Base-by-base conservation (phyloP, 1,139 yeast species). In the Yamadazyma diospyri region DNA sequence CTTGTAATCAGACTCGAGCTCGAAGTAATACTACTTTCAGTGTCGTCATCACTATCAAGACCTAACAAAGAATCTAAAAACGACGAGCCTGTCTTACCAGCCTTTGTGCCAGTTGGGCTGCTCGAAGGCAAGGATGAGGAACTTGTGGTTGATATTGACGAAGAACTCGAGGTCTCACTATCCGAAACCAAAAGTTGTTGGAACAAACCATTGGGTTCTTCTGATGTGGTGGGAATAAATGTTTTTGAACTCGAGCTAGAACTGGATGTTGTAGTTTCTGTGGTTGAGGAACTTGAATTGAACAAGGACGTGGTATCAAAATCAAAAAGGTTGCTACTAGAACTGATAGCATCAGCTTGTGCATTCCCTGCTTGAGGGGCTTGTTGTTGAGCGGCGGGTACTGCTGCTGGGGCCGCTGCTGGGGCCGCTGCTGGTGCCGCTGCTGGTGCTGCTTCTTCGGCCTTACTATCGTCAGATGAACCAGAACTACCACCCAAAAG, bases 181-280 rank as follows among this genome's bases (percentile, higher is more conserved):
- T 30, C 16, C 11, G 31, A 23, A 8, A 17, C 27, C 8, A 31
- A 27, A n/a, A 19, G 9, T 19, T 16, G 6, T 13, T 22, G 28
- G 19, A 22, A 29, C 10, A 27, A 20, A 23, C 34, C 38, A 24
- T 30, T 29, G n/a, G 11, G 19, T 17, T 27, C 18, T 14, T 23
- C 20, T 19, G 22, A 11, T 13, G 24, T 29, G 28, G 38, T 36
- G 16, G 30, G n/a, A 10, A 29, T 16, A 15, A 21, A 29, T 10
- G 39, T 27, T 32, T 33, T 40, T 14, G 49, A 37, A 30, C 41
- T 35, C 11, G 42, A 35, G 34, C 40, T 36, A n/a, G 39, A 33
- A 34, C 42, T 35, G 15, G 46, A 35, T 24, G 35, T 36, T 27
- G 36, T 24, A 29, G 30, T 41, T 22, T 50, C 36, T 30, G 40